Evolutionary conservation across 192 early-diverging fungal genomes (phyloP).

Genomic region (Pilobolus umbonatus): DNA sequence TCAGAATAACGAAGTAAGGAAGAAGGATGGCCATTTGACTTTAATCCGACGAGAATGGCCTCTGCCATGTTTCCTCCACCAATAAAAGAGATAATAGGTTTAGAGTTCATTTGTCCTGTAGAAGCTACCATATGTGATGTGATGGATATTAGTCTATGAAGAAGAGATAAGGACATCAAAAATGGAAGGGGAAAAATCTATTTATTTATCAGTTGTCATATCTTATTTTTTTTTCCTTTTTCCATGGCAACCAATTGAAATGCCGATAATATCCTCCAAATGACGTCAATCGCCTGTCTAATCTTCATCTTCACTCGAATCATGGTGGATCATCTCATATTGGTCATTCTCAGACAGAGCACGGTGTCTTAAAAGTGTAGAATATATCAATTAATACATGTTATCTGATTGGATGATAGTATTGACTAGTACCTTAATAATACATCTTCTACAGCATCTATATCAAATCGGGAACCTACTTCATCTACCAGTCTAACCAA

Average conservation of each 20-base stretch:
- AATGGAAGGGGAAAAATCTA: not conserved
- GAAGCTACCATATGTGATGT: conserved; percentile 14
- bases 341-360: conserved; percentile 31
- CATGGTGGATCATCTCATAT: conserved; percentile 20
- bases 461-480: conserved; percentile 35
- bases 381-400: not conserved
- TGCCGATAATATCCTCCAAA: not conserved
- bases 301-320: conserved; percentile 22
- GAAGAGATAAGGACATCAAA: conserved; percentile 9
- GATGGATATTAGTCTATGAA: conserved; percentile 5
- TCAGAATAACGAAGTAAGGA: conserved; percentile 77
- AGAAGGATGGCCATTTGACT: conserved; percentile 66
- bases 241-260: not conserved
- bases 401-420: not conserved
- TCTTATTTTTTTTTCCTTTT: not conserved
- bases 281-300: not conserved
- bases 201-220: not conserved
- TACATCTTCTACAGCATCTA: conserved; percentile 43
- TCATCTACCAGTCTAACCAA: conserved; percentile 49
- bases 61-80: conserved; percentile 97
- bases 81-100: conserved; percentile 59
- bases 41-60: conserved; percentile 86
- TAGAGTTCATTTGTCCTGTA: not conserved
- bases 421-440: conserved; percentile 38
- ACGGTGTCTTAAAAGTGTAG: conserved; percentile 13